Evolutionary conservation across 768 basidiomycete species (phyloP).

Genomic region (Nevesoporus exiguus): DNA sequence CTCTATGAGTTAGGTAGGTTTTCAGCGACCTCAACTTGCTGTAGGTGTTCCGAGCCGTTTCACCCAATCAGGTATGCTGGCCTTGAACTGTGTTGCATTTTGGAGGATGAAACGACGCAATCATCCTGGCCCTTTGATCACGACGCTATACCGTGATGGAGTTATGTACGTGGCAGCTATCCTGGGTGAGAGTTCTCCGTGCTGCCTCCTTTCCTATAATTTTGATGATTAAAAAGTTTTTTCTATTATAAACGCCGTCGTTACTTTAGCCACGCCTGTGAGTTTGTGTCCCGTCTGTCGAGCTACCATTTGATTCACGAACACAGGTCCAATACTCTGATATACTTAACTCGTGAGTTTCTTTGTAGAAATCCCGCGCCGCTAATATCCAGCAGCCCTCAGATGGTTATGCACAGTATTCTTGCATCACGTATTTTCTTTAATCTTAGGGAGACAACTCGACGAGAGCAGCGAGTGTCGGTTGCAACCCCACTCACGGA

Average conservation of each 20-base stretch:
- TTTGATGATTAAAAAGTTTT: constrained; percentile 8
- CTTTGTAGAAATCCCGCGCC: background rate
- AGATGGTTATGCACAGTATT: constrained; percentile 22
- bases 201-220: background rate
- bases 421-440: constrained; percentile 26
- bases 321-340: constrained; percentile 12
- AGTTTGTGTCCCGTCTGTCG: background rate
- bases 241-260: constrained; percentile 16
- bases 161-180: constrained; percentile 19
- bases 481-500: constrained; percentile 3
- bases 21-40: background rate
- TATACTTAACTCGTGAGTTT: constrained; percentile 18
- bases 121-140: constrained; percentile 8
- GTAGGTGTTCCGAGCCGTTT: background rate
- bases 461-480: background rate
- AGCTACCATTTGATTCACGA: background rate
- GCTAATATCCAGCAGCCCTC: constrained; percentile 12
- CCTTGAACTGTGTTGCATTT: constrained; percentile 17
- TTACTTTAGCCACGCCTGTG: constrained; percentile 7
- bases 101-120: constrained; percentile 10
- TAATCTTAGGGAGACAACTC: constrained; percentile 20
- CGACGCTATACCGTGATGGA: constrained; percentile 17
- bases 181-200: constrained; percentile 2
- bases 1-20: constrained; percentile 16
- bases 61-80: constrained; percentile 12